Evolutionary conservation across 768 basidiomycete species (phyloP).

Genomic region (Hericium alpestre): DNA sequence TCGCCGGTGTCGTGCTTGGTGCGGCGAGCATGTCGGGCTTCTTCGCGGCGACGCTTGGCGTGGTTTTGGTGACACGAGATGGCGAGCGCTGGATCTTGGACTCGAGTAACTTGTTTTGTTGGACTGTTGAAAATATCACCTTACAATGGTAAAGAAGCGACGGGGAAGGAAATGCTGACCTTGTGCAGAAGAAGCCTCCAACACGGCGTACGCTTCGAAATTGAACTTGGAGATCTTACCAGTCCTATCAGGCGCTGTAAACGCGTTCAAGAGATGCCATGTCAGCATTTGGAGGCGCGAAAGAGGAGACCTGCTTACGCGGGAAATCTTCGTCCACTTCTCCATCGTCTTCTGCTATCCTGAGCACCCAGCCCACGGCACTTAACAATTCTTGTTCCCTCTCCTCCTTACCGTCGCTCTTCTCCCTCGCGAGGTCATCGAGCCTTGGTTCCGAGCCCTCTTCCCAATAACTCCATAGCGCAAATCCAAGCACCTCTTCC

Average conservation of each 20-base stretch:
- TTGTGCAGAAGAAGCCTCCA: constrained; percentile 65
- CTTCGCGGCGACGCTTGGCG: constrained; percentile 37
- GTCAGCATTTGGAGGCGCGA: too few relatives aligned
- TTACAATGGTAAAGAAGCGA: background rate
- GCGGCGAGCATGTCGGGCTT: constrained; percentile 33
- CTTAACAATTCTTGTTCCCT: constrained; percentile 53
- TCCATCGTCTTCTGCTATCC: constrained; percentile 93
- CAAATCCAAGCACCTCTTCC: constrained; percentile 92
- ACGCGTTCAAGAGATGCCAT: background rate
- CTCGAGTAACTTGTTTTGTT: constrained; percentile 75
- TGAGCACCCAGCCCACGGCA: constrained; percentile 83
- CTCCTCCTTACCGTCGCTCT: constrained; percentile 34
- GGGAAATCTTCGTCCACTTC: constrained; percentile 99
- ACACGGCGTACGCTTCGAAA: constrained; percentile 80
- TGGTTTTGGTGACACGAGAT: constrained; percentile 36
- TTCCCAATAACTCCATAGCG: constrained; percentile 90
- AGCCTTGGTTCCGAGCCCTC: constrained; percentile 71
- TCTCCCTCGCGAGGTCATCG: constrained; percentile 32
- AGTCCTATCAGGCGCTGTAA: constrained; percentile 79
- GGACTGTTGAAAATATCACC: constrained; percentile 26
- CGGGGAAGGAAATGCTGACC: constrained; percentile 26
- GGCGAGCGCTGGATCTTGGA: constrained; percentile 74
- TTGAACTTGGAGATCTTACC: constrained; percentile 82
- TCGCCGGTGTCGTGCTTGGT: constrained; percentile 11
- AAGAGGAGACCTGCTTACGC: constrained; percentile 40